These are phyloP conservation scores for Marasmius sp. DNA, from an alignment of 1,284 basidiomycete species.

Conservation along the genomic window DNA sequence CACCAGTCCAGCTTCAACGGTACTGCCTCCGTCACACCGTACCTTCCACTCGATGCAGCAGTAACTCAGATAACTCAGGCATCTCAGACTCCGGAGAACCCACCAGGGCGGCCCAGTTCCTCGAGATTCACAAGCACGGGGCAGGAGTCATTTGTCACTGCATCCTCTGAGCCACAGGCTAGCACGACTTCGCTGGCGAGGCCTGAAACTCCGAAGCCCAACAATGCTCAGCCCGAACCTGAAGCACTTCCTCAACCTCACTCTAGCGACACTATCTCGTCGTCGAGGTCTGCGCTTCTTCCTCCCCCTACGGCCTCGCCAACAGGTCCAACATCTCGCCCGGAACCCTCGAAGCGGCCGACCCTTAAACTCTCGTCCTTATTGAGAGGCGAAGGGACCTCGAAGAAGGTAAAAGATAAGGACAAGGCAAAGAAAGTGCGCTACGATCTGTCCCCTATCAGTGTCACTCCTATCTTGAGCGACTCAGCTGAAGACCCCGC, in stretches of 20 bases:
- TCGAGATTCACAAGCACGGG: constrained; percentile 8
- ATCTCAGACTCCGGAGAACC: neutral
- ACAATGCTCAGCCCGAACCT: neutral
- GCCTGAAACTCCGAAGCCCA: neutral
- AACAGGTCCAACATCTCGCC: constrained; percentile 12
- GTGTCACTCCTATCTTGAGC: constrained; percentile 13
- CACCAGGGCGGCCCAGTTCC: constrained; percentile 1
- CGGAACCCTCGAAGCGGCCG: constrained; percentile 22
- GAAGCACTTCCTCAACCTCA: neutral
- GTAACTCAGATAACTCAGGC: constrained; percentile 1
- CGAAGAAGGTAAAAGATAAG: constrained; percentile 21
- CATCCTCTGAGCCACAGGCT: constrained; percentile 22
- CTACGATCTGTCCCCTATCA: constrained; percentile 37
- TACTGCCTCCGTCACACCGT: neutral
- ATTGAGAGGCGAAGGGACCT: constrained; percentile 21
- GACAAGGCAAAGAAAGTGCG: constrained; percentile 33
- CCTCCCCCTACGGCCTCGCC: constrained; percentile 17
- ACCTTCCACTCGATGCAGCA: constrained; percentile 7
- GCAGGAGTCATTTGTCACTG: constrained; percentile 36
- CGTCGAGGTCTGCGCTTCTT: constrained; percentile 21
- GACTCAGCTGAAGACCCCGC: constrained; percentile 34
- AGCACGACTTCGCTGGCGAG: neutral
- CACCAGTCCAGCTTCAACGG: neutral
- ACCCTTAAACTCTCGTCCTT: constrained; percentile 19
- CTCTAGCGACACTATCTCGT: constrained; percentile 7